Conservation (phyloP, 2,329 filamentous ascomycete genomes). For the Talaromyces islandicus region DNA sequence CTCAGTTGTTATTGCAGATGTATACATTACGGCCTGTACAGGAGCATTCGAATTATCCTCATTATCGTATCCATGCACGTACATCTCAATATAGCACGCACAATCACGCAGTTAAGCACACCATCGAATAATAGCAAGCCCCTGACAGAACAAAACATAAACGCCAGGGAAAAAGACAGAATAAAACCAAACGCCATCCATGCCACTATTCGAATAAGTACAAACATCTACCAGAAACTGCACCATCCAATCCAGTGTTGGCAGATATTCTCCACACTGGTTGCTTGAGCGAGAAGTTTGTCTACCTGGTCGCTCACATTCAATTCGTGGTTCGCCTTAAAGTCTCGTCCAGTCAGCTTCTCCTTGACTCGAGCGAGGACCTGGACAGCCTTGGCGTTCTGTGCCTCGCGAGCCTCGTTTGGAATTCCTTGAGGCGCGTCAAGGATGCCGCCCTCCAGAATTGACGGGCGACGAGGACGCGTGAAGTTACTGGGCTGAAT, state of each 20-base stretch:
- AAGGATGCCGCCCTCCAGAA: slow-evolving; percentile 54
- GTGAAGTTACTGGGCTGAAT: slow-evolving; percentile 59
- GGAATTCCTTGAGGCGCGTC: slow-evolving; percentile 36
- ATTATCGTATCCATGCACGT: neutral
- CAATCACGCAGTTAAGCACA: neutral
- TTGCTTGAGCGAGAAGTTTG: slow-evolving; percentile 89
- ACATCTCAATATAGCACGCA: neutral
- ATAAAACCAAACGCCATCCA: slow-evolving; percentile 1
- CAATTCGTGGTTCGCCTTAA: slow-evolving; percentile 78
- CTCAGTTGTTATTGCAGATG: neutral
- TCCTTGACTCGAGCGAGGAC: slow-evolving; percentile 88
- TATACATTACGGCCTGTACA: neutral
- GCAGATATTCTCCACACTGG: slow-evolving; percentile 93
- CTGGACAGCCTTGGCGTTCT: slow-evolving; percentile 88
- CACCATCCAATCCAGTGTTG: slow-evolving; percentile 99
- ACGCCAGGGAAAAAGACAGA: neutral
- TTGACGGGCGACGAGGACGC: slow-evolving; percentile 61
- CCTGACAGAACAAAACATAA: slow-evolving; percentile 4
- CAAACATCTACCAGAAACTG: slow-evolving; percentile 72
- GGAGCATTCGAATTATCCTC: neutral
- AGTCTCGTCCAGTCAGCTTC: slow-evolving; percentile 91
- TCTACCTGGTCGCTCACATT: slow-evolving; percentile 84
- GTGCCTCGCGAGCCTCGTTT: slow-evolving; percentile 60
- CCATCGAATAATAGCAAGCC: neutral
- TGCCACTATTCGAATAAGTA: neutral